Conservation (phyloP, 805 yeast genomes). For the Candida multigemmis region DNA sequence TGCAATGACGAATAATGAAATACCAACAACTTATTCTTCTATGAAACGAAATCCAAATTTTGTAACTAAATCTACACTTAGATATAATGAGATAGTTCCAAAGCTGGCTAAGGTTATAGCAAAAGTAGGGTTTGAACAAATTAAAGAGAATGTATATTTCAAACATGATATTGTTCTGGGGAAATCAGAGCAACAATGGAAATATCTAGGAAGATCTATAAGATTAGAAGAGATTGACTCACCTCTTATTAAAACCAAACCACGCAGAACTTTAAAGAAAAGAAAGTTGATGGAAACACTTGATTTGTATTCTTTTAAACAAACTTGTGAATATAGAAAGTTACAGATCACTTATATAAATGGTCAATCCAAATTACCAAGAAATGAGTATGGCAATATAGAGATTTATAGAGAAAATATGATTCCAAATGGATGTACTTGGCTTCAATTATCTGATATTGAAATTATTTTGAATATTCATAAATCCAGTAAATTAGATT, state of each 20-base stretch:
- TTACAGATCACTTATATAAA: conserved; percentile 3
- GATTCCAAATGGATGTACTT: conserved; percentile 20
- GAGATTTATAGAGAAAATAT: conserved; percentile 17
- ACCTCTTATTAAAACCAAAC: conserved; percentile 12
- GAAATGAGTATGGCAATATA: conserved; percentile 20
- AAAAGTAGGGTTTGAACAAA: conserved; percentile 7
- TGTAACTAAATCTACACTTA: conserved; percentile 10
- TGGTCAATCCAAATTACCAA: conserved; percentile 10
- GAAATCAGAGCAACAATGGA: conserved; percentile 26
- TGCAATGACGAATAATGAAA: conserved; percentile 13
- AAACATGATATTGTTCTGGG: conserved; percentile 13
- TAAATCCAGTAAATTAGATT: conserved; percentile 3
- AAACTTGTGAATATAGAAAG: conserved; percentile 17
- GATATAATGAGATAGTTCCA: conserved; percentile 17
- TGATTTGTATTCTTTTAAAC: conserved; percentile 16
- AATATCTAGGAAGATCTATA: conserved; percentile 21
- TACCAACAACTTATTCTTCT: conserved; percentile 15
- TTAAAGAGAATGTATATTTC: conserved; percentile 10
- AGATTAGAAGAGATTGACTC: conserved; percentile 6
- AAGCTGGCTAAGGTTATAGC: conserved; percentile 7
- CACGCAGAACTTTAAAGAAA: conserved; percentile 8
- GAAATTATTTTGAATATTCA: conserved; percentile 10
- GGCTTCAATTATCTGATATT: conserved; percentile 15
- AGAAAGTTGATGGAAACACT: conserved; percentile 12
- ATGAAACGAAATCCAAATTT: conserved; percentile 20